Conservation (phyloP, 2,329 filamentous ascomycete species). For the Fusarium heterosporum region DNA sequence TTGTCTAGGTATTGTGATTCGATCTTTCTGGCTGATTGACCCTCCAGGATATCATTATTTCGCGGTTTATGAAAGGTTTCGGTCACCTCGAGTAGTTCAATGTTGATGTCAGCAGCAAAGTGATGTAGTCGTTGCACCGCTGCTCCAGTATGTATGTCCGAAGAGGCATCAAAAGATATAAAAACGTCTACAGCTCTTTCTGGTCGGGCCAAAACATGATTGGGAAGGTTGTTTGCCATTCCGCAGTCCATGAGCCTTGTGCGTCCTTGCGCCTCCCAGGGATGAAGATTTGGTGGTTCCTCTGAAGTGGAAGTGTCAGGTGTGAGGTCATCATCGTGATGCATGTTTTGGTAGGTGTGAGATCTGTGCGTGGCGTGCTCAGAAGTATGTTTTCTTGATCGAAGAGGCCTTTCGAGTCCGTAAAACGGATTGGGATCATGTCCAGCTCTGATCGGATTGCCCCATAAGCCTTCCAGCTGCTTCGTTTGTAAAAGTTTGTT, state of each 20-base stretch:
- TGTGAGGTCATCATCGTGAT: accelerated
- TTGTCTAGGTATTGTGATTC: slow-evolving; percentile 5
- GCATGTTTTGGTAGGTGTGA: accelerated
- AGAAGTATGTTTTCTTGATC: background rate
- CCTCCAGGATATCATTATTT: accelerated
- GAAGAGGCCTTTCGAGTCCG: slow-evolving; percentile 15
- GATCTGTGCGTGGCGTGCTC: background rate
- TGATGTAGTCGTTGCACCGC: slow-evolving; percentile 36
- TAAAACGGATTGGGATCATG: slow-evolving; percentile 45
- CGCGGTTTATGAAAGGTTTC: background rate
- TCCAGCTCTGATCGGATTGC: slow-evolving; percentile 40
- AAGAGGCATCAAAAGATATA: slow-evolving; percentile 38
- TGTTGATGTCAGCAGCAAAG: slow-evolving; percentile 37
- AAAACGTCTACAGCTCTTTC: slow-evolving; percentile 37
- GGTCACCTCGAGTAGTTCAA: slow-evolving; percentile 19
- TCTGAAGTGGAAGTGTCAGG: accelerated
- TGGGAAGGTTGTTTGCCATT: slow-evolving; percentile 42
- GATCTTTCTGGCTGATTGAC: accelerated
- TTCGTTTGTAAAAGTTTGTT: slow-evolving; percentile 32
- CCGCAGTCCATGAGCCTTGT: slow-evolving; percentile 39
- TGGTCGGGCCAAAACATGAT: slow-evolving; percentile 32
- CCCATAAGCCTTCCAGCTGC: slow-evolving; percentile 37
- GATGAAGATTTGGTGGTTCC: accelerated
- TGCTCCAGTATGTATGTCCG: slow-evolving; percentile 32
- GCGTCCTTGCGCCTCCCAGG: slow-evolving; percentile 41